Evolutionary conservation across 306 rosid species (phyloP), one percentile per base, ranked within the genome.

Genomic region (Cucurbita maxima): DNA sequence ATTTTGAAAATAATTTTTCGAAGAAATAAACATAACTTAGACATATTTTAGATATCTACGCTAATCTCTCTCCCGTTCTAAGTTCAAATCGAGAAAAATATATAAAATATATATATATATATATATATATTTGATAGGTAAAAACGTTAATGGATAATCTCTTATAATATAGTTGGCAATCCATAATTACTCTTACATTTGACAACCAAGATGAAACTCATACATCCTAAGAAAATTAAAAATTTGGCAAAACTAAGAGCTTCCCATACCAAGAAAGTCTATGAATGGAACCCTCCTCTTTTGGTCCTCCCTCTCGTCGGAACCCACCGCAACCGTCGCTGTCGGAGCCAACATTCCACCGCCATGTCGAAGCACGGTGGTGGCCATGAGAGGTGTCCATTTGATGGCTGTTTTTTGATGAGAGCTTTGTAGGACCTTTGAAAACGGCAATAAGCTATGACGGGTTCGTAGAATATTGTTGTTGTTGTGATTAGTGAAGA

Each of bases 261-360:
- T 69, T 69, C 73, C 73, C 73, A 69, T 69, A 47, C 73, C 73
- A 69, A 69, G 73, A 69, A 69, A 69, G 41, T 69, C 73, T 25
- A 69, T 69, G 48, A 69, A 69, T 69, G 73, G 73, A 69, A 69
- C n/a, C 41, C n/a, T 47, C 13, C n/a, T 20, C 57, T 25, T 69
- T 1, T 69, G 22, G 20, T 69, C 54, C 55, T 25, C 34, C 3
- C 40, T 4, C 34, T 44, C 72, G 11, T 5, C 37, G n/a, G 72
- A 64, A 0, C n/a, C 72, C 7, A 18, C 12, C 3, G 37, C 9
- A 8, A 4, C 14, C 25, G 2, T 51, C 7, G 2, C 30, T 20
- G 50, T 3, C 71, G 5, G 11, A 50, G 54, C 14, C 52, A 30
- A 61, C 48, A 41, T 41, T 12, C 72, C 53, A 5, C n/a, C 1